Percentiles rank a stretch among this genome's conserved stretches.
These are phyloP conservation scores for Pachysandra terminalis DNA, from an alignment of 164 flowering plant genomes.

Conservation along the genomic window DNA sequence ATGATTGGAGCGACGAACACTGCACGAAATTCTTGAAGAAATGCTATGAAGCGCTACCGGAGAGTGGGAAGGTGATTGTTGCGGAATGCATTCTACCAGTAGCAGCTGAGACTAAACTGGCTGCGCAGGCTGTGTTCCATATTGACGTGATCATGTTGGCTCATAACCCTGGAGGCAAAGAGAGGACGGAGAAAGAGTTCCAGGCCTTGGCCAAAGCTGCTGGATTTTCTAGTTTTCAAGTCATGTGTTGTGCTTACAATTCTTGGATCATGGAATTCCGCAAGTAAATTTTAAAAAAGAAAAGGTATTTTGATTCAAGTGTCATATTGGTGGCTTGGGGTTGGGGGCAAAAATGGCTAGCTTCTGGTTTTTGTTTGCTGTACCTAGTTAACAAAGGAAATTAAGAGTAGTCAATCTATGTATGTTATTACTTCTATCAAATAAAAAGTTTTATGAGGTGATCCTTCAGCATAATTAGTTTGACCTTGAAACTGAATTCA, in stretches of 20 bases:
- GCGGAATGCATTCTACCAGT: constrained; percentile 63
- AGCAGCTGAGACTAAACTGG: constrained; percentile 40
- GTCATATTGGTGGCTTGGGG: no score
- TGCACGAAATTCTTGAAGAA: constrained; percentile 69
- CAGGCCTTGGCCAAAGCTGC: constrained; percentile 60
- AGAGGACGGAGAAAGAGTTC: constrained; percentile 69
- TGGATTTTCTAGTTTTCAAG: constrained; percentile 53
- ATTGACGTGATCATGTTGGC: constrained; percentile 73
- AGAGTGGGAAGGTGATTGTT: constrained; percentile 65
- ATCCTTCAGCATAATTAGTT: no score
- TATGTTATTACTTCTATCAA: no score
- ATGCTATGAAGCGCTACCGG: constrained; percentile 66
- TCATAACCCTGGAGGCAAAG: constrained; percentile 84
- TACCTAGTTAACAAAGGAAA: no score
- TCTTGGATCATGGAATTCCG: constrained; percentile 66
- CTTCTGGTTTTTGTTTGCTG: no score
- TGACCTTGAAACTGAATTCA: no score
- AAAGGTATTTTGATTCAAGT: no score
- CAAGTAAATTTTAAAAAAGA: no score
- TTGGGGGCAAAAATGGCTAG: neutral
- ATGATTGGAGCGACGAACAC: constrained; percentile 88
- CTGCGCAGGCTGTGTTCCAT: constrained; percentile 39
- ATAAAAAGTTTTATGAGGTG: no score
- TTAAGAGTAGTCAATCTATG: no score
- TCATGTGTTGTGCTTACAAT: constrained; percentile 46